A percentile compares a stretch with the other conserved stretches of the same genome.
These are phyloP conservation scores for Cytospora mali DNA, from an alignment of 2,329 filamentous ascomycete genomes.

Conservation along the genomic window DNA sequence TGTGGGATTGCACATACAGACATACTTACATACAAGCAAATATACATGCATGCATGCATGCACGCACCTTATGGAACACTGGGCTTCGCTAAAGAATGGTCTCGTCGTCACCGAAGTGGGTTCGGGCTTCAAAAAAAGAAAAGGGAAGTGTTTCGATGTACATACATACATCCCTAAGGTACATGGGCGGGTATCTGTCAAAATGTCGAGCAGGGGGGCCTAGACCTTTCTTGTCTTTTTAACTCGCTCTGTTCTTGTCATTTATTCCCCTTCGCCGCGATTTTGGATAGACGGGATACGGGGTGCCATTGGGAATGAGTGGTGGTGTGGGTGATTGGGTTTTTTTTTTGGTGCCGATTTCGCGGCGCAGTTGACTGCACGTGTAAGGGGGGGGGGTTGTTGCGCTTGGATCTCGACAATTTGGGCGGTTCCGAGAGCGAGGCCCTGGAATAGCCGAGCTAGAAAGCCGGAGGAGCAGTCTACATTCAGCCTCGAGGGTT, in stretches of 20 bases:
- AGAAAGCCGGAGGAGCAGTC: no score
- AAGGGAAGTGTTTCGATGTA: no score
- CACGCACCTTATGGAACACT: background rate
- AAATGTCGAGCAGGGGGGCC: no score
- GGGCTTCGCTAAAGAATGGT: no score
- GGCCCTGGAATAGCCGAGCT: no score
- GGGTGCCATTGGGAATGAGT: background rate
- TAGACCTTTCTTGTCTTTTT: no score
- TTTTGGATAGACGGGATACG: background rate
- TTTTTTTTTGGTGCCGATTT: background rate
- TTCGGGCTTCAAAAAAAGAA: constrained; percentile 4
- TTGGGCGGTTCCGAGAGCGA: no score
- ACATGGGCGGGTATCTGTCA: no score
- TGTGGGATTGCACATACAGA: background rate
- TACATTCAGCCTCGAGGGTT: no score
- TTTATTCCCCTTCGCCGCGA: background rate
- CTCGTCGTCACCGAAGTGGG: background rate
- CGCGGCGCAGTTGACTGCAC: background rate
- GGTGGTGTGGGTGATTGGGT: background rate
- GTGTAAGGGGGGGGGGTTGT: background rate
- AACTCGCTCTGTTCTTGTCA: no score
- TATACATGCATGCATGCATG: background rate
- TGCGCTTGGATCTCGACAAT: background rate
- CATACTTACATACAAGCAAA: background rate
- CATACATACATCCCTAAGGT: no score